Conservation (phyloP, 345 rosid species). For the Eutrema heterophyllum region DNA sequence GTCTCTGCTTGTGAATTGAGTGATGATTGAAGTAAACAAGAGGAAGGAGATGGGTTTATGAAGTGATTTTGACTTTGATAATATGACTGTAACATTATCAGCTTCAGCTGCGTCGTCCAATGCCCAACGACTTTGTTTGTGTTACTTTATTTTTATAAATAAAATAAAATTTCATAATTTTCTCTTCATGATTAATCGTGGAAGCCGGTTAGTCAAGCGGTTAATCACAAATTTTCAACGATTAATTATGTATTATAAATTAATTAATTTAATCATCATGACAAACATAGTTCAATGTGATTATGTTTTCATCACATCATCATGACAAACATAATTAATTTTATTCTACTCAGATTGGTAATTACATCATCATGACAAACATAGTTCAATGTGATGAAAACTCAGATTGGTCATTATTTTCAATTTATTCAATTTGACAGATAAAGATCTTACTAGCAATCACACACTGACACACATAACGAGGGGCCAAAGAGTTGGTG, state of each 20-base stretch:
- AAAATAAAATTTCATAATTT: background rate
- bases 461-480: background rate
- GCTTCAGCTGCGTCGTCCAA: constrained; percentile 25
- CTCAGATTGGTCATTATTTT: background rate
- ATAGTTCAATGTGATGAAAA: background rate
- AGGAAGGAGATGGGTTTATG: constrained; percentile 10
- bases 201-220: too few species aligned
- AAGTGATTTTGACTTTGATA: constrained; percentile 25
- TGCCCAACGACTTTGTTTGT: constrained; percentile 35
- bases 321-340: too few species aligned
- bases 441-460: background rate
- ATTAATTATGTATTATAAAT: too few species aligned
- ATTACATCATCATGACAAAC: too few species aligned
- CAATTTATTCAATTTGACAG: background rate
- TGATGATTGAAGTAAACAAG: background rate
- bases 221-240: too few species aligned
- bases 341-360: too few species aligned
- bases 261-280: too few species aligned
- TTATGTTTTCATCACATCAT: too few species aligned
- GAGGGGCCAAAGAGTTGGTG: constrained; percentile 14
- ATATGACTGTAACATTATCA: constrained; percentile 24
- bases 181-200: background rate
- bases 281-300: background rate
- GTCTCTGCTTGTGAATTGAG: constrained; percentile 1
- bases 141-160: background rate